phyloP scores from a whole-genome alignment of 441 rosid species.

The Erodium texanum region DNA sequence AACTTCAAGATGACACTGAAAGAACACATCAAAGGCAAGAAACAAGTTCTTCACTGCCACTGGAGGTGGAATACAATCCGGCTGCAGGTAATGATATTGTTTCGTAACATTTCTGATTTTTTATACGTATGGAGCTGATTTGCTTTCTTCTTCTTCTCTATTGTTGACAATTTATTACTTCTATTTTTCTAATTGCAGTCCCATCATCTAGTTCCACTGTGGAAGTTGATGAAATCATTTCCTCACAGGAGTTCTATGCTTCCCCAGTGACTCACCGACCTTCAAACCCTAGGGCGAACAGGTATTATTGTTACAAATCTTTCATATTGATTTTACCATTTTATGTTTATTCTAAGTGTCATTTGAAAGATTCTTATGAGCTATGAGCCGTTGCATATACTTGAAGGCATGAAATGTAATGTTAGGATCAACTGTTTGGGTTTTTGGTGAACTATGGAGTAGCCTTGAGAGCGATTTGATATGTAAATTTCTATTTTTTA shows the following conservation, averaged over 20 bases:
- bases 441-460: too few relatives aligned
- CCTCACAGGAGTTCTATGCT: constrained; percentile 35
- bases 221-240: constrained; percentile 42
- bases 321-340: not conserved
- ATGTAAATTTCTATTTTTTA: too few relatives aligned
- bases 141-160: not conserved
- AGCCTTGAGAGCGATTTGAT: too few relatives aligned
- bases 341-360: too few relatives aligned
- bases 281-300: constrained; percentile 40
- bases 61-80: constrained; percentile 49
- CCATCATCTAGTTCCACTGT: constrained; percentile 36
- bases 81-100: constrained; percentile 37
- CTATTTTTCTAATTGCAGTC: constrained; percentile 31
- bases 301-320: constrained; percentile 31
- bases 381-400: too few relatives aligned
- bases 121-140: not conserved
- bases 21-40: constrained; percentile 71
- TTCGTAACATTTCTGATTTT: constrained; percentile 10
- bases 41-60: constrained; percentile 48
- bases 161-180: not conserved
- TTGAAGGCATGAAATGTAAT: too few relatives aligned
- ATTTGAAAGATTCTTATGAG: too few relatives aligned
- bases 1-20: constrained; percentile 90
- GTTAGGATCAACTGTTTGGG: too few relatives aligned
- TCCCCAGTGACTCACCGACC: constrained; percentile 36